Conservation (phyloP, 306 rosid genomes). For the Cucurbita moschata region DNA sequence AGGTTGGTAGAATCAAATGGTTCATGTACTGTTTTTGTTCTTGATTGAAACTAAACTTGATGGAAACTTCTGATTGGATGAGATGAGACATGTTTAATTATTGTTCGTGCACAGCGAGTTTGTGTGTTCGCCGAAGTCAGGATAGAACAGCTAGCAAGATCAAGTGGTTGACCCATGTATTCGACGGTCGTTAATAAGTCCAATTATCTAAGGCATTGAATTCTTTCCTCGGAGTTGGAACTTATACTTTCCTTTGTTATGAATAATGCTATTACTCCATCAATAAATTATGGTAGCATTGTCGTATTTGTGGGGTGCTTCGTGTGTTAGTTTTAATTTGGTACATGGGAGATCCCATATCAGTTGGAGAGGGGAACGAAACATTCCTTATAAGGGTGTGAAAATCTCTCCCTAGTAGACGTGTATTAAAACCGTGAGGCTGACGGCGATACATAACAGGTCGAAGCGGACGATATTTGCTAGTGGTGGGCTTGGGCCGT, state of each 20-base stretch:
- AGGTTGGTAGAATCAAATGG: slow-evolving; percentile 32
- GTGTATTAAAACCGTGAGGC: no score
- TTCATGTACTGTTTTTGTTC: no score
- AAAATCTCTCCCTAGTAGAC: no score
- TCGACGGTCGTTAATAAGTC: not conserved
- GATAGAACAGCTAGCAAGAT: not conserved
- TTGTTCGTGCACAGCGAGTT: not conserved
- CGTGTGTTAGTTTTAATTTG: not conserved
- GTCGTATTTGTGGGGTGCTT: not conserved
- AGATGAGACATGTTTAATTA: not conserved
- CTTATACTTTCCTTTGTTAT: not conserved
- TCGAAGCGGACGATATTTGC: no score
- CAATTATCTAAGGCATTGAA: not conserved
- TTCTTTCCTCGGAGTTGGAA: not conserved
- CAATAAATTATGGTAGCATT: not conserved
- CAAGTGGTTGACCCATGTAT: not conserved
- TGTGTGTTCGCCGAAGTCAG: not conserved
- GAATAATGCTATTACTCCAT: not conserved
- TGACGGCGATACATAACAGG: no score
- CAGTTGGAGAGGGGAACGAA: no score
- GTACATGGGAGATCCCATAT: not conserved
- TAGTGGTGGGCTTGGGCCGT: no score
- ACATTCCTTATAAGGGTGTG: no score
- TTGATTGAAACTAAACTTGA: not conserved
- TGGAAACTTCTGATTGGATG: not conserved